Evolutionary conservation across 2,329 filamentous ascomycete species (phyloP).

Genomic region (Cercospora zeina): DNA sequence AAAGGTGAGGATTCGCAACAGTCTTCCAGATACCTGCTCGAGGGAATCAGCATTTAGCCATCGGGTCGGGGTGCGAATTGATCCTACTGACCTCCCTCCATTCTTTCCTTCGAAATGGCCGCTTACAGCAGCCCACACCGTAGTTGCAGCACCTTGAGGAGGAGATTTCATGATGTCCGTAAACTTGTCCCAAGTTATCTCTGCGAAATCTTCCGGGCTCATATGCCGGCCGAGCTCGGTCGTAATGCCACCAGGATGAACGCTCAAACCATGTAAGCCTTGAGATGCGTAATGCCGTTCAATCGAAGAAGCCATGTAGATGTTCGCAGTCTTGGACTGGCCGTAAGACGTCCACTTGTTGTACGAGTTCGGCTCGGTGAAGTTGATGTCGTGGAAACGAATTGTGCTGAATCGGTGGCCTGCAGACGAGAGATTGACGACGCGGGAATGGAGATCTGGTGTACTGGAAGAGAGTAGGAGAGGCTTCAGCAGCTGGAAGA

Average conservation of each 20-base stretch:
- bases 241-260: constrained; percentile 52
- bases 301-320: constrained; percentile 55
- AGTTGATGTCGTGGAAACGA: constrained; percentile 47
- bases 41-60: neutral
- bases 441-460: constrained; percentile 48
- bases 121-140: constrained; percentile 48
- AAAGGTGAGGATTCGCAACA: constrained; percentile 42
- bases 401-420: constrained; percentile 45
- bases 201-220: constrained; percentile 21
- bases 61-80: neutral
- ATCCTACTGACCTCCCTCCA: constrained; percentile 45
- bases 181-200: constrained; percentile 27
- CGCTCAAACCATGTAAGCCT: constrained; percentile 48
- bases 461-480: constrained; percentile 46
- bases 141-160: constrained; percentile 54
- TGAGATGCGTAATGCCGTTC: constrained; percentile 51
- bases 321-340: constrained; percentile 54
- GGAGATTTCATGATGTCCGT: constrained; percentile 35
- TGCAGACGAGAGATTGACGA: constrained; percentile 50
- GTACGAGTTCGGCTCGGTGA: constrained; percentile 38
- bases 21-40: constrained; percentile 31
- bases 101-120: constrained; percentile 48
- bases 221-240: constrained; percentile 30
- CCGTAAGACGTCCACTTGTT: constrained; percentile 48
- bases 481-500: constrained; percentile 54